Evolutionary conservation across 139 green algal genomes (phyloP).

Genomic region (Tetraselmis striata): DNA sequence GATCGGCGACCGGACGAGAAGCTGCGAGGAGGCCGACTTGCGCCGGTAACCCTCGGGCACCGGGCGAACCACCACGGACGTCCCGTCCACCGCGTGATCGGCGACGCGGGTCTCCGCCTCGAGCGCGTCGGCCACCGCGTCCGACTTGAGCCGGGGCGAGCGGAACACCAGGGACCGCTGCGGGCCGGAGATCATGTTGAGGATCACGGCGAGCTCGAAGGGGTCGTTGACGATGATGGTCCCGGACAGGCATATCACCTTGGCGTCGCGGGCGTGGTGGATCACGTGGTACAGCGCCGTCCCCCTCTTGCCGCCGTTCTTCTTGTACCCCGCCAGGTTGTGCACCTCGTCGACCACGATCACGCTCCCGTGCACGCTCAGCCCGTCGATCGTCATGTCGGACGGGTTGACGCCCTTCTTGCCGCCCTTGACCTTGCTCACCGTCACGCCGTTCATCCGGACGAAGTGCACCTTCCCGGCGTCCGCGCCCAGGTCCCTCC

Average conservation of each 20-base stretch:
- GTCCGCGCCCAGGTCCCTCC: neutral
- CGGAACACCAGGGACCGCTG: too few species aligned
- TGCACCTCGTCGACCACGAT: conserved; percentile 18
- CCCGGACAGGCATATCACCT: conserved; percentile 1
- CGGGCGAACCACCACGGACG: too few species aligned
- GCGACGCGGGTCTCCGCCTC: too few species aligned
- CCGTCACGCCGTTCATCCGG: conserved; percentile 4
- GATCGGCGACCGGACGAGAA: too few species aligned
- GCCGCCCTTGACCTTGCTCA: neutral
- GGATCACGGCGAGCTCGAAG: neutral
- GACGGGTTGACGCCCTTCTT: neutral
- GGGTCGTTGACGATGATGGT: conserved; percentile 14
- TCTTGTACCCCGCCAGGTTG: conserved; percentile 8
- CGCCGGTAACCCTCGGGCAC: too few species aligned
- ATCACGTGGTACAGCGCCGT: neutral
- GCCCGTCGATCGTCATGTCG: neutral
- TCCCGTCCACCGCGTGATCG: too few species aligned
- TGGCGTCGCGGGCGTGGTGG: neutral
- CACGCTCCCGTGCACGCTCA: conserved; percentile 1
- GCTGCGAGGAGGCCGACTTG: too few species aligned
- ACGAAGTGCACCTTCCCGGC: neutral
- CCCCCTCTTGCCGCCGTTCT: conserved; percentile 1
- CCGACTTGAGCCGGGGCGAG: too few species aligned
- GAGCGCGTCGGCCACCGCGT: too few species aligned
- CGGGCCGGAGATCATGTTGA: too few species aligned